Conservation (phyloP, 169 alveolate genomes). For the Plasmodium vivax region DNA sequence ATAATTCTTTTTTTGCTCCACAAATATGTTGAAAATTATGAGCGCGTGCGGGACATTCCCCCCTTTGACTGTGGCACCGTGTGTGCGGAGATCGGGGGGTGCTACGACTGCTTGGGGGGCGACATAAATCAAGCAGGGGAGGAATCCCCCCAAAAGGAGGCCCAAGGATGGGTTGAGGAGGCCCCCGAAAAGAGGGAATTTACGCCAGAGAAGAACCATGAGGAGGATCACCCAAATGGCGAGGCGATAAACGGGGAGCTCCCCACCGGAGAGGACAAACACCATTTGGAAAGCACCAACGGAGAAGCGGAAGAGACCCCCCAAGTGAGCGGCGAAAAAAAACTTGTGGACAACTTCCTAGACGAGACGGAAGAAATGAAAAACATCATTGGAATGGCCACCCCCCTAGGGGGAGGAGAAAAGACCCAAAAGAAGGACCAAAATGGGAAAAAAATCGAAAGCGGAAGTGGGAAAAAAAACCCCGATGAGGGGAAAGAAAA, state of each 20-base stretch:
- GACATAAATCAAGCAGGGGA: neutral
- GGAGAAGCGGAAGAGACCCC: neutral
- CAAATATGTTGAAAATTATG: conserved; percentile 49
- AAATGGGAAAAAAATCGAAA: neutral
- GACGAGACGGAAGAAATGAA: conserved; percentile 30
- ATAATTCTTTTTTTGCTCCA: conserved; percentile 60
- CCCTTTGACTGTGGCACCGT: neutral
- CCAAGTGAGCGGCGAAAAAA: neutral
- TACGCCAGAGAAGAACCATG: neutral
- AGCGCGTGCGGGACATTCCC: neutral
- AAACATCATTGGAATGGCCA: conserved; percentile 16
- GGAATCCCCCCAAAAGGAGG: neutral
- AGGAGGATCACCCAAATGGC: neutral
- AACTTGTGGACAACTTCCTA: neutral
- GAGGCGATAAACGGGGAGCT: neutral
- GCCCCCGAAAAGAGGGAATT: neutral
- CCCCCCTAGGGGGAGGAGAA: conserved; percentile 2
- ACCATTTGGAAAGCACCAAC: neutral
- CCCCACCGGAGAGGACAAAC: neutral
- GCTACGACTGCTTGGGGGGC: neutral
- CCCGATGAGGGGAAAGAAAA: conserved; percentile 9
- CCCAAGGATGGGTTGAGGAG: neutral
- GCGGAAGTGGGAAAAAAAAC: neutral
- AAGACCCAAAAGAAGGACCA: neutral
- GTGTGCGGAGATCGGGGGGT: neutral